phyloP scores from a whole-genome alignment of 768 basidiomycete species.

The Gyrodon lividus region DNA sequence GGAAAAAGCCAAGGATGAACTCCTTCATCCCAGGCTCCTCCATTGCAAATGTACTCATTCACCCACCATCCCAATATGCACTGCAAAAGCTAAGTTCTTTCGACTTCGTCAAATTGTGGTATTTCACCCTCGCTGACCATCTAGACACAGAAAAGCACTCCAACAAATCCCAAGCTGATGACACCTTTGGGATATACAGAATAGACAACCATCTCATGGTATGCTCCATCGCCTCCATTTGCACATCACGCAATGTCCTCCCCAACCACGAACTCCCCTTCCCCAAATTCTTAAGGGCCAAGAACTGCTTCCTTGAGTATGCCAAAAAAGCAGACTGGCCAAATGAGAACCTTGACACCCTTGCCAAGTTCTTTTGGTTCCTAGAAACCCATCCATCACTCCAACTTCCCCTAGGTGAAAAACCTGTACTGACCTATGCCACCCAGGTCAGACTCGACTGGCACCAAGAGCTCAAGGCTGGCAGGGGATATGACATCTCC shows the following conservation, averaged over 20 bases:
- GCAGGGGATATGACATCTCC: not conserved
- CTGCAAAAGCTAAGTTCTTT: constrained; percentile 4
- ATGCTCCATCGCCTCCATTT: constrained; percentile 9
- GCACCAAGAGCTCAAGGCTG: constrained; percentile 5
- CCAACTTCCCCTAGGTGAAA: not conserved
- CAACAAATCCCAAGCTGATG: not conserved
- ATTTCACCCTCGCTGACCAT: constrained; percentile 9
- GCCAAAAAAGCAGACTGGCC: not conserved
- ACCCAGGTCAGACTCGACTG: not conserved
- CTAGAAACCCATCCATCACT: constrained; percentile 2
- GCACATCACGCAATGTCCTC: not conserved
- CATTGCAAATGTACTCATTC: too few species aligned
- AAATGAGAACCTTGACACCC: not conserved
- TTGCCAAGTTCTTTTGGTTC: constrained; percentile 6
- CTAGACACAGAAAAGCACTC: not conserved
- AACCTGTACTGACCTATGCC: not conserved
- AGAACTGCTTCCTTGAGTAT: constrained; percentile 3
- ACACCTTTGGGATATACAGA: constrained; percentile 11
- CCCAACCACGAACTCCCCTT: too few species aligned
- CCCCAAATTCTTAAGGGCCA: constrained; percentile 16
- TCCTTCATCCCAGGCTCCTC: not conserved
- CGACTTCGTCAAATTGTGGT: constrained; percentile 8
- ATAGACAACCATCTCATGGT: constrained; percentile 9
- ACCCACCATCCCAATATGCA: not conserved
- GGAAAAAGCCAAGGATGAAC: not conserved